These are phyloP conservation scores for Fusarium sambucinum DNA, from an alignment of 2,329 filamentous ascomycete species.

Conservation along the genomic window DNA sequence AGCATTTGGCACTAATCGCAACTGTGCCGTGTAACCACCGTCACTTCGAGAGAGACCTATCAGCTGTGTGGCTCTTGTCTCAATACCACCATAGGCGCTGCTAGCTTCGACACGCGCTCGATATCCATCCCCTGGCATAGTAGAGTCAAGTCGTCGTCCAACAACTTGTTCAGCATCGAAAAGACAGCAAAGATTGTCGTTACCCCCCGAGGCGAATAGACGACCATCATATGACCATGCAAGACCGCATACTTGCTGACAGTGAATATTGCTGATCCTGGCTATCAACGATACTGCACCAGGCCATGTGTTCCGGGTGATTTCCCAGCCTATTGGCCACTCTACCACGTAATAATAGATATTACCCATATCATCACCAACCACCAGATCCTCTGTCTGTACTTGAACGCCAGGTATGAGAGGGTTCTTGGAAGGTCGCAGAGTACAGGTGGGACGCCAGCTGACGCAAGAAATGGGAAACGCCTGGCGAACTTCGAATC, in stretches of 20 bases:
- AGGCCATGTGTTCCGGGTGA: slow-evolving; percentile 75
- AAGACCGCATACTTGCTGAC: slow-evolving; percentile 93
- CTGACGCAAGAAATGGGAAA: slow-evolving; percentile 81
- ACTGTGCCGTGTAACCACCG: slow-evolving; percentile 39
- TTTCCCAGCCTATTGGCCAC: slow-evolving; percentile 77
- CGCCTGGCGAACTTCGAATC: slow-evolving; percentile 81
- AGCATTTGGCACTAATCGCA: slow-evolving; percentile 48
- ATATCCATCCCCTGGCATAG: slow-evolving; percentile 3
- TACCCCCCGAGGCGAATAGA: slow-evolving; percentile 87
- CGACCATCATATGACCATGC: slow-evolving; percentile 83
- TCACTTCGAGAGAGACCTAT: background rate
- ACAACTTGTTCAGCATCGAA: slow-evolving; percentile 77
- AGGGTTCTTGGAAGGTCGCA: slow-evolving; percentile 65
- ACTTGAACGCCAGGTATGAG: slow-evolving; percentile 63
- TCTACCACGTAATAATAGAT: slow-evolving; percentile 92
- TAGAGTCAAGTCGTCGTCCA: slow-evolving; percentile 17
- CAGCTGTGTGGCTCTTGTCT: slow-evolving; percentile 25
- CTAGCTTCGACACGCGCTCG: slow-evolving; percentile 13
- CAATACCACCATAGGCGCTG: slow-evolving; percentile 23
- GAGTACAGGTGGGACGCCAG: slow-evolving; percentile 76
- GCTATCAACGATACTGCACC: slow-evolving; percentile 83
- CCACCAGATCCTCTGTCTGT: slow-evolving; percentile 83
- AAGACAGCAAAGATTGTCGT: slow-evolving; percentile 89
- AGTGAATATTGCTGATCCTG: slow-evolving; percentile 78
- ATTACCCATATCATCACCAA: slow-evolving; percentile 85